These are phyloP conservation scores for Corymbia calophylla DNA, from an alignment of 441 rosid species.

Conservation along the genomic window DNA sequence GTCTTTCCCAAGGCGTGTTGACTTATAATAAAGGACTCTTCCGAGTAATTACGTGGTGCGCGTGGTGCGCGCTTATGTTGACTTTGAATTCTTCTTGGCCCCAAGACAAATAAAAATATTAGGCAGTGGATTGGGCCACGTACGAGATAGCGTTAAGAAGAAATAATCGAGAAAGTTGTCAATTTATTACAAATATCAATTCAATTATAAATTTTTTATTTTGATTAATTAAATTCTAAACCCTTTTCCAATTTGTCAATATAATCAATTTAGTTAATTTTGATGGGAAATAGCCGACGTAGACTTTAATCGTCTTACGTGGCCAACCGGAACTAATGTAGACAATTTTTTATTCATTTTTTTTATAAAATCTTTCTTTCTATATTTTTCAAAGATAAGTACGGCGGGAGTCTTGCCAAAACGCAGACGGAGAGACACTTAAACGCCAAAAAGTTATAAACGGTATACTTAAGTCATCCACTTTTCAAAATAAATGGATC, in stretches of 20 bases:
- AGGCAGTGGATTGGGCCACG: neutral
- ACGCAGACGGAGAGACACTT: too few species aligned
- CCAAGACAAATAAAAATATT: neutral
- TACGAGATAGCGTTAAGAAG: neutral
- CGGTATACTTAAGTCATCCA: too few species aligned
- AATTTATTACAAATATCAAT: neutral
- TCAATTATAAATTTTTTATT: too few species aligned
- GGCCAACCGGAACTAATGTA: fast-evolving
- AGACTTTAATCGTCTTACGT: fast-evolving
- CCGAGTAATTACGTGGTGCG: neutral
- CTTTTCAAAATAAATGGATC: too few species aligned
- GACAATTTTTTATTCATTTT: too few species aligned
- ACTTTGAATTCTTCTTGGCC: neutral
- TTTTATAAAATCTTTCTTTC: too few species aligned
- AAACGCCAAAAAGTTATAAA: too few species aligned
- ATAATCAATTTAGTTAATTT: too few species aligned
- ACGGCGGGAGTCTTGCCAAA: too few species aligned
- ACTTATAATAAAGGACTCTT: neutral
- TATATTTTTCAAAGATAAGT: too few species aligned
- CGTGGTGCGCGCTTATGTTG: neutral
- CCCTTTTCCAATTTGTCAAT: fast-evolving
- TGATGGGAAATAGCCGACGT: too few species aligned
- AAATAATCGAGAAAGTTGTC: neutral
- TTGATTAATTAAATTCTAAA: too few species aligned
- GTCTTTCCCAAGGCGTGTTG: neutral